phyloP scores from a whole-genome alignment of 768 basidiomycete species.

The Heimioporus sp. region DNA sequence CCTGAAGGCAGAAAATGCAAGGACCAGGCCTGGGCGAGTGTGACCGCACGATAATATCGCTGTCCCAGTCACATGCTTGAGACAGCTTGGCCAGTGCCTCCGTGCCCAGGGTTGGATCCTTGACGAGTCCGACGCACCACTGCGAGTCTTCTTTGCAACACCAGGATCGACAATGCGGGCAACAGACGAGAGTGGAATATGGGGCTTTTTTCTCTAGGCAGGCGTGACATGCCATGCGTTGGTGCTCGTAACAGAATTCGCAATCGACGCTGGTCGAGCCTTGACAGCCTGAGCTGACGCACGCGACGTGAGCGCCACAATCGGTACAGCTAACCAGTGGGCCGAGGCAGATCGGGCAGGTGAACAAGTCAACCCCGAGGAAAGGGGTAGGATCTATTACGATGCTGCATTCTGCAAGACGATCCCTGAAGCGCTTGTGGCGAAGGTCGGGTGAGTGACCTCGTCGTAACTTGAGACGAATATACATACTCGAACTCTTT shows the following conservation, averaged over 20 bases:
- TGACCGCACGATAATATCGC: conserved; percentile 8
- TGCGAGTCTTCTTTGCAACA: conserved; percentile 10
- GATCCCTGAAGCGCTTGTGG: neutral
- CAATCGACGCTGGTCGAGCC: neutral
- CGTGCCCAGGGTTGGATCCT: conserved; percentile 7
- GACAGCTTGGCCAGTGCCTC: conserved; percentile 2
- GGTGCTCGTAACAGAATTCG: neutral
- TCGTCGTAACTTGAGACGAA: too few relatives aligned
- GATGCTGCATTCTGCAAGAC: neutral
- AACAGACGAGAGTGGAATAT: conserved; percentile 6
- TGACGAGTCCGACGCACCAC: conserved; percentile 16
- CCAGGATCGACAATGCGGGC: conserved; percentile 5
- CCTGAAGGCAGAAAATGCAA: conserved; percentile 1
- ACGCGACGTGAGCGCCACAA: neutral
- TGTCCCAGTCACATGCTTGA: conserved; percentile 2
- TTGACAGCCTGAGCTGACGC: neutral
- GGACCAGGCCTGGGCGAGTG: conserved; percentile 12
- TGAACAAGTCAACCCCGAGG: neutral
- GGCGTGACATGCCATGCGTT: neutral
- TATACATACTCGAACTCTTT: neutral
- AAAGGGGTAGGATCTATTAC: neutral
- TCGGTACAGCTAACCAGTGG: neutral
- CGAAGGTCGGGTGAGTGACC: neutral
- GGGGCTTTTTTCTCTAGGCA: conserved; percentile 3
- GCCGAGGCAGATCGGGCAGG: neutral